Evolutionary conservation across 257 asterid genomes (phyloP), one percentile per base, ranked within the genome.

Genomic region (Lantana camara): DNA sequence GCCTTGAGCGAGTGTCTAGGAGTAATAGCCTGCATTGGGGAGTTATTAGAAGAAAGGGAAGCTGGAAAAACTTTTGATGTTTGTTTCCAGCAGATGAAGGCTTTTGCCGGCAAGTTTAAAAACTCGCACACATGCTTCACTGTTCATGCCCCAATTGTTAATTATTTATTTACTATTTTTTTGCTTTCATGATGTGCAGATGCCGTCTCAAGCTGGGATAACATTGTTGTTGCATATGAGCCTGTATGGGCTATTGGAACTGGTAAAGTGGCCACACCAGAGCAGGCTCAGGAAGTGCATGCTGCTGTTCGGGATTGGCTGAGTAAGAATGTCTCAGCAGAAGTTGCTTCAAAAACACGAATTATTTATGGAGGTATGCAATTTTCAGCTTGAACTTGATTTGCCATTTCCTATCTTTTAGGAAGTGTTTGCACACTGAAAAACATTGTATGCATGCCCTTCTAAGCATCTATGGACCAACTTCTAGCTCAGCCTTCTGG

Each of bases 161-260:
- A n/a, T 55, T 23, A 52, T 51, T 54, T 37, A 17, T 23, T 16
- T 34, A 15, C 48, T 15, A 10, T 42, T 35, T 1, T 24, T 49
- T 47, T 27, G 60, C 55, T 47, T 46, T 45, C 48, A 20, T 57
- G 27, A 44, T 70, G 20, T 70, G 69, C 81, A 87, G 93, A 82
- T 75, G 86, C 93, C 58, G 81, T 85, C 13, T 81, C 87, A 5
- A 83, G 84, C 62, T 85, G 96, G 96, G 90, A 85, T 54, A 72
- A 85, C 30, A 64, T 87, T 69, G 94, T 88, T 45, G 60, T 88
- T 50, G 96, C 96, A 11, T 85, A 85, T 63, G 96, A 88, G 74
- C 96, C 96, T 45, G 96, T 85, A 44, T 88, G 96, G 94, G 96
- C 96, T 44, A 88, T 85, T 67, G 96, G 96, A 77, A 85, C 96